Evolutionary conservation across 2,329 filamentous ascomycete genomes (phyloP), one percentile per base, ranked within the genome.

Genomic region (Aureobasidium uvarum): DNA sequence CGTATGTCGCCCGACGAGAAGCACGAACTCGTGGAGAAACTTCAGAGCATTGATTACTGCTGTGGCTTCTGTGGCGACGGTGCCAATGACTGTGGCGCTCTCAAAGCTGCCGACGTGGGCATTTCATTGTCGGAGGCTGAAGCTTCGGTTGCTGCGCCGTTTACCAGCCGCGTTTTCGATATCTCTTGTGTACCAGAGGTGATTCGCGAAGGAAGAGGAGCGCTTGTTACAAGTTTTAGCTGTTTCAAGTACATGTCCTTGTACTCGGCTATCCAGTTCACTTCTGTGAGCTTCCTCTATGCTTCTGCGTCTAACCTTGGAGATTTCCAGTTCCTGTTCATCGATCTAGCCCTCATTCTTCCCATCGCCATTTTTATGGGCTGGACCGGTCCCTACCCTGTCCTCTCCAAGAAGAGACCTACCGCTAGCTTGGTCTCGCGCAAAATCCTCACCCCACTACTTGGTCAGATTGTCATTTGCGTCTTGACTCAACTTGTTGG

Each of bases 241-340:
- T 99, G 95, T 80, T 99, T 99, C 84, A 99, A 98, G 81, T 99
- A 96, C 79, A 99, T 99, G 96, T 96, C 91, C 72, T 79, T 99
- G 69, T 99, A 99, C 81, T 98, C 93, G 2, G 94, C 95, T n/a
- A 99, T 99, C 70, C 95, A 99, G 77, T 99, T 99, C 80, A 96
- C 92, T 8, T 92, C 91, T 0, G 96, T 99, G 73, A 96, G 90
- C 83, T 97, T 99, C 75, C 84, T 99, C 18, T 99, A 99, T 77
- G 91, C 92, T 7, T 92, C 88, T 8, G 96, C 90, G 13, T 96
- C 91, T 10, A 99, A 99, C 74, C 81, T 99, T 6, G 96, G 95
- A 58, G 95, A 99, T 76, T 98, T 99, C 74, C 95, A 98, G 82
- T 99, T 97, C 75, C 83, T 99, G 4, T 98, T 94, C 77, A 98